Base-by-base conservation (phyloP, 345 rosid genomes). In the Citrus australasica region DNA sequence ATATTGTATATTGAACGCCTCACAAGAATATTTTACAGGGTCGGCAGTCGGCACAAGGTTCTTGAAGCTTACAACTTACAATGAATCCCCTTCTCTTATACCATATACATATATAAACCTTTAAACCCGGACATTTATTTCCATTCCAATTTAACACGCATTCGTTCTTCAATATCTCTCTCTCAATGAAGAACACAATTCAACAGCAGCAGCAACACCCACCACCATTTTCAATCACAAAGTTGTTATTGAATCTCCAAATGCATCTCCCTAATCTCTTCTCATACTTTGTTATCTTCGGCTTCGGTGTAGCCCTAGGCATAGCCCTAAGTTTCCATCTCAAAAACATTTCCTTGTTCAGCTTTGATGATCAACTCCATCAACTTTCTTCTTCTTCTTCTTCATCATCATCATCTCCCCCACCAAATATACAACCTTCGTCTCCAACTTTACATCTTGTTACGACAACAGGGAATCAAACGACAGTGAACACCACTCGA, bases 261-360 rank as follows among this genome's bases (percentile, higher is more conserved):
- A 65, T 70, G 69, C 80, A 86, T 60, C 79, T 84, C 55, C 89
- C 82, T 3, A 67, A 56, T 69, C 74, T 86, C 76, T 74, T 90
- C 25, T 66, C 79, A 19, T 73, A 77, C 69, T 81, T 81, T 72
- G 72, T 92, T 58, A 73, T 88, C 62, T 84, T 92, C 27, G 78
- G 82, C 55, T 85, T 79, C 28, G 93, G 92, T 25, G 72, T 88
- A 56, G 86, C 83, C 75, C 63, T 90, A 2, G 88, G 91, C 16
- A 38, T 89, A 77, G 70, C 83, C 19, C 78, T 87, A 53, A 80
- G 80, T 69, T 76, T 63, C 63, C 83, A 74, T 63, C 80, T 84
- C 69, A 86, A 82, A 60, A 75, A 77, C 79, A 58, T 85, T 27
- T 84, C 86, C 77, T 80, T 53, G 8, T 53, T 87, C 75, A 73